Conservation (phyloP, 1,284 basidiomycete genomes). For the Moesziomyces aphidis region DNA sequence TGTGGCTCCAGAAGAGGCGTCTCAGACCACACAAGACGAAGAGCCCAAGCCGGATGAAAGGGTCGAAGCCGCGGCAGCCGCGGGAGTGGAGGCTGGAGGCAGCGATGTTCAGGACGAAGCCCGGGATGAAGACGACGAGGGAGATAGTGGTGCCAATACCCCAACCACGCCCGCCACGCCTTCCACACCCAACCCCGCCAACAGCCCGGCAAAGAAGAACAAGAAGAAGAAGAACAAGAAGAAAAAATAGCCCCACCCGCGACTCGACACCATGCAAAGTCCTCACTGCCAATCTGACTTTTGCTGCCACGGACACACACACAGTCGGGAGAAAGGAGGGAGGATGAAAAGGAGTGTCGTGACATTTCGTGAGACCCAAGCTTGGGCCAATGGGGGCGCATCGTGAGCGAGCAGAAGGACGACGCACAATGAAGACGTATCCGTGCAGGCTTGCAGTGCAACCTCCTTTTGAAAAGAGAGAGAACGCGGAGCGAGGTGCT, state of each 20-base stretch:
- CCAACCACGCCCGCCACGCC: slow-evolving; percentile 13
- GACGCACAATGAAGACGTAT: slow-evolving; percentile 33
- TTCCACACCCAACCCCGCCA: slow-evolving; percentile 20
- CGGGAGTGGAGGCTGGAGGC: slow-evolving; percentile 6
- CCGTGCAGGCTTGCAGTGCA: background rate
- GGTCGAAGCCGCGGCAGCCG: slow-evolving; percentile 1
- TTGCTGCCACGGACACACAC: background rate
- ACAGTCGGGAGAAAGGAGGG: background rate
- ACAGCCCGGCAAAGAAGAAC: slow-evolving; percentile 2
- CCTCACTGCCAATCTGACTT: too few relatives aligned
- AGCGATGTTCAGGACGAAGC: slow-evolving; percentile 13
- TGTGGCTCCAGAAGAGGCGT: background rate
- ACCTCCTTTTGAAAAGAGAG: too few relatives aligned
- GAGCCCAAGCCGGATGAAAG: background rate
- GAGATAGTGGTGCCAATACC: slow-evolving; percentile 16
- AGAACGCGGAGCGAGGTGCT: too few relatives aligned
- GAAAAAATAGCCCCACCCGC: slow-evolving; percentile 21
- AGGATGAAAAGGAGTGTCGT: slow-evolving; percentile 13
- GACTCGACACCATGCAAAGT: too few relatives aligned
- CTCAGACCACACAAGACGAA: background rate
- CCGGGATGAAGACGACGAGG: slow-evolving; percentile 7
- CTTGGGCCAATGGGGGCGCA: slow-evolving; percentile 13
- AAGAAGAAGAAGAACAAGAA: slow-evolving; percentile 38
- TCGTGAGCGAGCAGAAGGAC: slow-evolving; percentile 13
- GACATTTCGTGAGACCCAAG: slow-evolving; percentile 26